Evolutionary conservation across 2,329 filamentous ascomycete species (phyloP).

Genomic region (Polychaeton citri): DNA sequence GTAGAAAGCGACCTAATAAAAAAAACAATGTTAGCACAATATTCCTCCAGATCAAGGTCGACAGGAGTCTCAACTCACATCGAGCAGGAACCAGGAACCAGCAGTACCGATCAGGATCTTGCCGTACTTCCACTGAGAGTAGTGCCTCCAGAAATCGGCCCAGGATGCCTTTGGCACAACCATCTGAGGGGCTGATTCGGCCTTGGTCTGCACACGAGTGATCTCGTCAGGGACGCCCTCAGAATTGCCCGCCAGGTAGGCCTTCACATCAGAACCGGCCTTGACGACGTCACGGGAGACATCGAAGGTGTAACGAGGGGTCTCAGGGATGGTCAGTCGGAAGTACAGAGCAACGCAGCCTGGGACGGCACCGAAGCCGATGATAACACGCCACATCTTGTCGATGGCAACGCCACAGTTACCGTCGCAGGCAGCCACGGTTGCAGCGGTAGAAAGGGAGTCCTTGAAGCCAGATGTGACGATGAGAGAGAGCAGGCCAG

Average conservation of each 20-base stretch:
- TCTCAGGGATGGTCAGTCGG: slow-evolving; percentile 76
- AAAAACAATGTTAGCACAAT: too few relatives aligned
- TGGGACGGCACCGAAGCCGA: slow-evolving; percentile 69
- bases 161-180: slow-evolving; percentile 58
- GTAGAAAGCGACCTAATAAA: slow-evolving; percentile 19
- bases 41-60: too few relatives aligned
- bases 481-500: slow-evolving; percentile 64
- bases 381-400: slow-evolving; percentile 76
- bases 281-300: slow-evolving; percentile 62
- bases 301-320: slow-evolving; percentile 78
- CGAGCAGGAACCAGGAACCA: slow-evolving; percentile 73
- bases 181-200: slow-evolving; percentile 41
- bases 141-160: slow-evolving; percentile 58
- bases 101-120: slow-evolving; percentile 66
- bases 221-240: slow-evolving; percentile 56
- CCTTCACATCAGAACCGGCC: slow-evolving; percentile 57
- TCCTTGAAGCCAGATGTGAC: slow-evolving; percentile 27
- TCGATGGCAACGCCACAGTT: slow-evolving; percentile 60
- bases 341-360: slow-evolving; percentile 75
- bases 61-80: slow-evolving; percentile 38
- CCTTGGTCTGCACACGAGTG: slow-evolving; percentile 44
- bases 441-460: slow-evolving; percentile 21
- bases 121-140: slow-evolving; percentile 56
- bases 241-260: slow-evolving; percentile 55
- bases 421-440: slow-evolving; percentile 44